Evolutionary conservation across 2,329 filamentous ascomycete species (phyloP).

Genomic region (Botrytis paeoniae): DNA sequence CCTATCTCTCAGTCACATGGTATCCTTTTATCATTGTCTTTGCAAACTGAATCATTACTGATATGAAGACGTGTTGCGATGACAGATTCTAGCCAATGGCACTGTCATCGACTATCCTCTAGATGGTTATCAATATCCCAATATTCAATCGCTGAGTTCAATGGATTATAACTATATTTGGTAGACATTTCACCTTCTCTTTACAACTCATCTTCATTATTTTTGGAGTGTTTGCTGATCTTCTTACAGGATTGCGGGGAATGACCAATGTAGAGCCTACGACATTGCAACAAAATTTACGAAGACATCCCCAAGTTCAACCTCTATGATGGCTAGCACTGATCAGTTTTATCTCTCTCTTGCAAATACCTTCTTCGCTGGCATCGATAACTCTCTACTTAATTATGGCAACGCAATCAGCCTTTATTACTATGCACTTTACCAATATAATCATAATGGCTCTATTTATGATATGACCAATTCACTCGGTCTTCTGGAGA

Average conservation of each 20-base stretch:
- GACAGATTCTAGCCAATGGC: conserved; percentile 57
- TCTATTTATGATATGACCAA: conserved; percentile 45
- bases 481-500: conserved; percentile 44
- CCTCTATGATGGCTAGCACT: not conserved
- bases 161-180: conserved; percentile 16
- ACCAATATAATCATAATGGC: conserved; percentile 51
- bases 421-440: conserved; percentile 59
- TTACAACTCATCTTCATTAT: not conserved
- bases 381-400: conserved; percentile 23
- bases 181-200: not conserved
- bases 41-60: not conserved
- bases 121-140: conserved; percentile 75
- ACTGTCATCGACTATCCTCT: conserved; percentile 63
- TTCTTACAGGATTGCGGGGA: conserved; percentile 30
- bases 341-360: conserved; percentile 31
- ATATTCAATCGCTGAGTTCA: conserved; percentile 5
- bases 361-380: conserved; percentile 26
- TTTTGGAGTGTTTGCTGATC: not conserved
- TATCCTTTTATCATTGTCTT: not conserved
- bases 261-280: conserved; percentile 30
- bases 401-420: conserved; percentile 48
- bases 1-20: not conserved
- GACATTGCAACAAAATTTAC: conserved; percentile 17
- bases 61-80: conserved; percentile 14
- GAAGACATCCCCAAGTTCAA: conserved; percentile 15